These are phyloP conservation scores for Geum urbanum DNA, from an alignment of 306 rosid genomes.

Conservation along the genomic window DNA sequence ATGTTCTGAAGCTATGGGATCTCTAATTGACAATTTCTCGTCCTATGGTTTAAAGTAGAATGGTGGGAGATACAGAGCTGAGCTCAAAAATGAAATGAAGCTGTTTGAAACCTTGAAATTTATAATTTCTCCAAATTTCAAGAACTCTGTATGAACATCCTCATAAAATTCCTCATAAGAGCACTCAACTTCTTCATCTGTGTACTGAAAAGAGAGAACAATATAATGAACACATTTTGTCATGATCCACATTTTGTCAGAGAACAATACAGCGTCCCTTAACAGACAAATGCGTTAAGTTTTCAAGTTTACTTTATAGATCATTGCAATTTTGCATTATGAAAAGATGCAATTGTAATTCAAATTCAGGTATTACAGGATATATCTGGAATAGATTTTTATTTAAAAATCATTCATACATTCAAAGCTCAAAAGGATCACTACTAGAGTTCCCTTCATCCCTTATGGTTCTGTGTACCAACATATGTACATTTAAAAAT, in stretches of 20 bases:
- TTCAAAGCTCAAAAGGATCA: not conserved
- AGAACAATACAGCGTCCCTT: constrained; percentile 11
- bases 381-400: not conserved
- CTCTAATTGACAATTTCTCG: not conserved
- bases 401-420: constrained; percentile 1
- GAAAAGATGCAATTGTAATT: constrained; percentile 6
- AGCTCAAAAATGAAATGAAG: constrained; percentile 10
- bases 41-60: not conserved
- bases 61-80: not conserved
- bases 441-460: not conserved
- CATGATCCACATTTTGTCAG: not conserved
- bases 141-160: constrained; percentile 97
- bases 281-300: not conserved
- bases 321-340: not conserved
- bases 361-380: not conserved
- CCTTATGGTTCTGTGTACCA: constrained; percentile 2
- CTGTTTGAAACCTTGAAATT: constrained; percentile 80
- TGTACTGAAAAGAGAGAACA: constrained; percentile 51
- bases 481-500: not conserved
- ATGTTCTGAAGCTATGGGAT: not conserved
- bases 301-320: not conserved
- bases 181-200: constrained; percentile 82
- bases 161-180: constrained; percentile 88
- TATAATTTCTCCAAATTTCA: constrained; percentile 86
- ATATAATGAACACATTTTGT: constrained; percentile 2